Percentiles rank a stretch among this genome's conserved stretches.
Conservation (phyloP, 495 filamentous ascomycete species). For the Aspergillus bertholletiae region DNA sequence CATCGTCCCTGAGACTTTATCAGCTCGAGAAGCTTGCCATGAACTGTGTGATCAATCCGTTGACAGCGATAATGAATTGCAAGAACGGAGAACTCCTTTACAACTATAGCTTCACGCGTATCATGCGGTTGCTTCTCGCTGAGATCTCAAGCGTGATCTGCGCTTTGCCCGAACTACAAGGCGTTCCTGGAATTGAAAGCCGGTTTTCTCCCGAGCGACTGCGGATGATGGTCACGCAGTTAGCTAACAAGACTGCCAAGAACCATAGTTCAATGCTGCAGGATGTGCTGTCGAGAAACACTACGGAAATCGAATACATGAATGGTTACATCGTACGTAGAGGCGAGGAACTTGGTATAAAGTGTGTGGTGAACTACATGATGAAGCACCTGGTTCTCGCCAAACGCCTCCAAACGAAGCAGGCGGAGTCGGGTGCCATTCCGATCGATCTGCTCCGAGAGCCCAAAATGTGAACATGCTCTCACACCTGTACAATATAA, state of each 20-base stretch:
- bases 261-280: conserved; percentile 82
- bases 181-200: conserved; percentile 51
- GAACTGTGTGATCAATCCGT: conserved; percentile 76
- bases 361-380: conserved; percentile 65
- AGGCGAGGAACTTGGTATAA: conserved; percentile 64
- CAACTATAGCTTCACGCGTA: conserved; percentile 51
- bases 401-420: conserved; percentile 18
- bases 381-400: conserved; percentile 55
- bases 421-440: conserved; percentile 26
- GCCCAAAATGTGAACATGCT: conserved; percentile 10
- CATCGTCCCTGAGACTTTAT: conserved; percentile 42
- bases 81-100: conserved; percentile 71
- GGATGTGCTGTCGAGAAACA: conserved; percentile 58
- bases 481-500: not conserved
- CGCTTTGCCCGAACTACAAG: conserved; percentile 63
- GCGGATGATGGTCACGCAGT: conserved; percentile 49
- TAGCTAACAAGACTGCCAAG: conserved; percentile 57
- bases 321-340: conserved; percentile 78
- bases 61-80: conserved; percentile 70
- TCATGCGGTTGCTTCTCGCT: conserved; percentile 59
- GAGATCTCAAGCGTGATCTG: conserved; percentile 64
- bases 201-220: conserved; percentile 56
- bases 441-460: conserved; percentile 29
- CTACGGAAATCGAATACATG: conserved; percentile 78
- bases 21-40: conserved; percentile 80